phyloP scores from a whole-genome alignment of 106 monocot species.

The Phalaenopsis equestris region DNA sequence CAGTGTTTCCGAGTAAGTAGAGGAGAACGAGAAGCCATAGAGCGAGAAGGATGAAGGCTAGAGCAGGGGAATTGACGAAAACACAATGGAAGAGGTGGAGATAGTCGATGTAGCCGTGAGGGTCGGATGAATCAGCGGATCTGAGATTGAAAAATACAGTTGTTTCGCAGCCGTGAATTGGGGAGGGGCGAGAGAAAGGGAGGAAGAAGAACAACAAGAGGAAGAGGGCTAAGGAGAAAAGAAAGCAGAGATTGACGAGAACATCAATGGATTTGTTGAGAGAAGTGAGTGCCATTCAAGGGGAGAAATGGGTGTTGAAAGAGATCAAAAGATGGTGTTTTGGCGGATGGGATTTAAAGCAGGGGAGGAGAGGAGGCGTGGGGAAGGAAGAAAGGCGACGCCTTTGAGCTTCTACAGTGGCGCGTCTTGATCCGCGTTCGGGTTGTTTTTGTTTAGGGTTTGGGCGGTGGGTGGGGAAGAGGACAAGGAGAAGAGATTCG shows the following conservation, averaged over 20 bases:
- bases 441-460: too few relatives aligned
- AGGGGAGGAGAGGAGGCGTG: not conserved
- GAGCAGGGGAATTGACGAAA: slow-evolving; percentile 9
- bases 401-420: not conserved
- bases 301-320: not conserved
- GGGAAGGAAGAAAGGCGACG: not conserved
- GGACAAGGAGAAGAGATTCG: too few relatives aligned
- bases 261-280: not conserved
- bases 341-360: not conserved
- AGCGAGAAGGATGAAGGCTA: slow-evolving; percentile 24
- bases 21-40: slow-evolving; percentile 34
- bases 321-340: not conserved
- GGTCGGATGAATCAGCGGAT: not conserved
- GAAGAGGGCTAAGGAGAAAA: not conserved
- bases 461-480: too few relatives aligned
- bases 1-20: slow-evolving; percentile 38
- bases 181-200: not conserved
- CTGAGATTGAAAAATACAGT: not conserved
- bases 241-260: not conserved
- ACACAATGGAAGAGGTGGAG: slow-evolving; percentile 36
- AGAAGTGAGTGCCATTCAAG: not conserved
- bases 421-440: too few relatives aligned
- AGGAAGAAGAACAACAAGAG: not conserved
- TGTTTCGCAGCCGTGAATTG: not conserved
- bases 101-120: slow-evolving; percentile 39